These are phyloP conservation scores for Talaromyces sp. DNA, from an alignment of 2,329 filamentous ascomycete species.

Conservation along the genomic window DNA sequence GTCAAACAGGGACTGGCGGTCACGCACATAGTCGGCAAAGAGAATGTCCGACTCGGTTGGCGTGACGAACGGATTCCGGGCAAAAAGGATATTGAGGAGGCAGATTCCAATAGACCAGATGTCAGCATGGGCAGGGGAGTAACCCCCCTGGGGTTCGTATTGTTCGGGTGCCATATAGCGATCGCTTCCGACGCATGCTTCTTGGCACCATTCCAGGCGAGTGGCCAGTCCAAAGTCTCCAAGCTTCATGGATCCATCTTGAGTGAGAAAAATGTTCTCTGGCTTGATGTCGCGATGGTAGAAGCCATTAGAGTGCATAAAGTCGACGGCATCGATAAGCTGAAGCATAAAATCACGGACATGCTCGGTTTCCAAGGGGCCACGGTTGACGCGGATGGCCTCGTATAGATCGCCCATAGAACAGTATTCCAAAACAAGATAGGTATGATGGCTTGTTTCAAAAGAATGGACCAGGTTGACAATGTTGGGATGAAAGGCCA, in stretches of 20 bases:
- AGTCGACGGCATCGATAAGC: constrained; percentile 81
- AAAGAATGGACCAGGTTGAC: constrained; percentile 90
- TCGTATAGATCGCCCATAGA: constrained; percentile 94
- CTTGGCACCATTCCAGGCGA: constrained; percentile 81
- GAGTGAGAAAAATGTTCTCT: constrained; percentile 94
- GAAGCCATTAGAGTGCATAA: constrained; percentile 84
- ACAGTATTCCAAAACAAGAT: constrained; percentile 93
- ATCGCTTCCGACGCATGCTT: constrained; percentile 92
- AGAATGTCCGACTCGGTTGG: constrained; percentile 87
- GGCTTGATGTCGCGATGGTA: constrained; percentile 99
- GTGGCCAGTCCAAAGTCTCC: constrained; percentile 95
- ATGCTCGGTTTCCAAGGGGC: constrained; percentile 90
- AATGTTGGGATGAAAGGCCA: constrained; percentile 80
- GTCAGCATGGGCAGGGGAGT: constrained; percentile 88
- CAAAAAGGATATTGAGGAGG: constrained; percentile 92
- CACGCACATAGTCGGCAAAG: constrained; percentile 86
- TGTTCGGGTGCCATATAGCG: constrained; percentile 99
- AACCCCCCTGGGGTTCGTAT: constrained; percentile 85
- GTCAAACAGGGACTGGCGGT: constrained; percentile 94
- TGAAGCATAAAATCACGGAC: constrained; percentile 97
- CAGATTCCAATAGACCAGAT: constrained; percentile 98
- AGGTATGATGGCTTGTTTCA: constrained; percentile 84
- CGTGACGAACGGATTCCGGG: constrained; percentile 89
- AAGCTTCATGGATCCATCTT: constrained; percentile 86
- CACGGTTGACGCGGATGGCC: constrained; percentile 82